Evolutionary conservation across 177 flowering plant genomes (phyloP), one percentile per base, ranked within the genome.

Genomic region (Tripterygium wilfordii): DNA sequence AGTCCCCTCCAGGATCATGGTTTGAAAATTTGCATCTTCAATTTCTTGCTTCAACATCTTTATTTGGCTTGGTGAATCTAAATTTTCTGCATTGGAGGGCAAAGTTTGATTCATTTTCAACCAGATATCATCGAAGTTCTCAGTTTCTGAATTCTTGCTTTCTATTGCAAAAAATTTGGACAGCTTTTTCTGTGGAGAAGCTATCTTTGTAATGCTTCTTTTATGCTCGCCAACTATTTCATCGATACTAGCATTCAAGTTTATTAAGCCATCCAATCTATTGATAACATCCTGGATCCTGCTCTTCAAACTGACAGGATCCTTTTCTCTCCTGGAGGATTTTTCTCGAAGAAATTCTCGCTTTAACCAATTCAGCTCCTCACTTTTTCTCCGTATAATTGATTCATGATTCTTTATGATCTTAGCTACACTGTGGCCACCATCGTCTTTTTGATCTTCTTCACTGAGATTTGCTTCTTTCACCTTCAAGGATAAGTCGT

Each of bases 381-480:
- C 71, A 17, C 49, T 57, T 48, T 74, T 83, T 56, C 49, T 51
- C 28, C 60, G 44, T 39, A 85, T 80, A 2, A 80, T 56, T 15
- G 72, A 70, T 53, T 80, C 88, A 27, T 76, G 85, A 53, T 54
- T 75, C 60, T 64, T 63, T 50, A 69, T 69, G 71, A 82, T 62
- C 45, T 68, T 67, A 5, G 82, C 76, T 33, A 80, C 83, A 51
- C n/a, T 45, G 37, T 61, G 63, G 36, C 61, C 55, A 36, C 56
- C 62, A 32, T 65, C 67, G 8, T 51, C 70, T 22, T 44, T 18
- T 42, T 13, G 8, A 10, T 58, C 68, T 43, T 58, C 63, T 37
- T 47, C 61, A 19, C 18, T 22, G 1, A 15, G 23, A 22, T 42
- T 61, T 18, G 23, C 28, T 27, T 65, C 58, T 42, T 48, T 55